Base-by-base conservation (phyloP, 2,329 filamentous ascomycete species). In the Stagonosporopsis tanaceti region DNA sequence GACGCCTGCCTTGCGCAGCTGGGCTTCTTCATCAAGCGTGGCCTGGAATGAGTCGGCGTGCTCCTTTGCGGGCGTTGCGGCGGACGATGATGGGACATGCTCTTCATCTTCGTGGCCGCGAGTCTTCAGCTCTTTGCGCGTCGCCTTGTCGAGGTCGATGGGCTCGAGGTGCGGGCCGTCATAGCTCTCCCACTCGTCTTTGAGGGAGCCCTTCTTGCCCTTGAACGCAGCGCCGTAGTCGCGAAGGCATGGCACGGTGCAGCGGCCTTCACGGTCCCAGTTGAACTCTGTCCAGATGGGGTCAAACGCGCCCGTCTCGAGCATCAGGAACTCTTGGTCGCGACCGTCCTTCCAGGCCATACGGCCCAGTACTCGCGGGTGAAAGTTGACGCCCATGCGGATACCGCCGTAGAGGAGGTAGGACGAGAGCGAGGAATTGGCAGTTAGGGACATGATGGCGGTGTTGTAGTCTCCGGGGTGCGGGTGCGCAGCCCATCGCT, bases 211-310 rank as follows among this genome's bases (percentile, higher is more conserved):
- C 22, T 71, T 64, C 60, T 76, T 80, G 32, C 81, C 80, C 62
- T 82, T 80, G 72, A 85, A 85, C 0, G 81, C 82, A 12, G 80
- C 78, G 38, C 80, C 72, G 61, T 85, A 85, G 62, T 85, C 82
- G 28, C 79, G 79, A 30, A 85, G 74, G 60, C 83, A 85, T 1
- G 83, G 83, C 2, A 85, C 78, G 0, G 83, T 83, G 66, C 83
- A 85, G 35, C 77, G 74, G 2, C 81, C 82, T 62, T 83, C 77
- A 40, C 80, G 77, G 34, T 79, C 82, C 78, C 80, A 83, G 63
- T 84, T 83, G 68, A 84, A 84, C 61, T 85, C 82, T 1, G 82
- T 81, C 83, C 83, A 85, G 64, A 85, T 83, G 0, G 83, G 83
- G 61, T 85, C 83, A 53, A 85, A 85, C 4, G 82, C 79, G 5